Base-by-base conservation (phyloP, 2,329 filamentous ascomycete species). In the Aspergillus tanneri region DNA sequence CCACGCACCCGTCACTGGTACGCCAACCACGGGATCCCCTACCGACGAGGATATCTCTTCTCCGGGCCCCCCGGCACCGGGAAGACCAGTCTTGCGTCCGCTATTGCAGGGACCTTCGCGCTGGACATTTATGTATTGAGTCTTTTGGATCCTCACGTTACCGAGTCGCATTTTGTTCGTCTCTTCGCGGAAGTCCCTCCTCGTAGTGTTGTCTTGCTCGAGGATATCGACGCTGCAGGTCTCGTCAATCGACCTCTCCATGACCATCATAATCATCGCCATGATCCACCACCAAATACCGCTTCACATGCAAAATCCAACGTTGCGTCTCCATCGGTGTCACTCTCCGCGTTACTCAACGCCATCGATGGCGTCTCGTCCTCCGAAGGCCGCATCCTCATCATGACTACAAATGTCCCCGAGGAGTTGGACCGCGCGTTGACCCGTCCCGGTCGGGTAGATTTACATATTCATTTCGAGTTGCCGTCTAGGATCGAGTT, bases 341-440 rank as follows among this genome's bases (percentile, higher is more conserved):
- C 30, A 18, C 77, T 92, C 1, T 87, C 86, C 0, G 87, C 87
- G 0, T 77, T 93, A 0, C 78, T 93, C 38, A 92, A 93, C 66
- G 85, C 86, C 50, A 89, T 93, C 34, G 88, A 93, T 59, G 88
- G 88, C 40, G 87, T 90, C 1, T 86, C 86, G 1, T 86, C 83
- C 2, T 86, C 88, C 58, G 87, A 91, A 69, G 88, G 88, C 18
- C 80, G 87, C 35, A 81, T 91, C 9, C 77, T 91, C n/a, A 84
- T 91, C 70, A 89, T 90, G 86, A 90, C 88, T 0, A 89, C 86
- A 27, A 91, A 91, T 66, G 80, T 82, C 47, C 84, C 85, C 3
- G 84, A 90, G 58, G 76, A 78, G 6, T 79, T 91, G 0, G 87
- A 90, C 61, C 78, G 83, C 27, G 87, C 87, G 0, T 76, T 91